These are phyloP conservation scores for Geosmithia flava DNA, from an alignment of 2,329 filamentous ascomycete species.

Conservation along the genomic window DNA sequence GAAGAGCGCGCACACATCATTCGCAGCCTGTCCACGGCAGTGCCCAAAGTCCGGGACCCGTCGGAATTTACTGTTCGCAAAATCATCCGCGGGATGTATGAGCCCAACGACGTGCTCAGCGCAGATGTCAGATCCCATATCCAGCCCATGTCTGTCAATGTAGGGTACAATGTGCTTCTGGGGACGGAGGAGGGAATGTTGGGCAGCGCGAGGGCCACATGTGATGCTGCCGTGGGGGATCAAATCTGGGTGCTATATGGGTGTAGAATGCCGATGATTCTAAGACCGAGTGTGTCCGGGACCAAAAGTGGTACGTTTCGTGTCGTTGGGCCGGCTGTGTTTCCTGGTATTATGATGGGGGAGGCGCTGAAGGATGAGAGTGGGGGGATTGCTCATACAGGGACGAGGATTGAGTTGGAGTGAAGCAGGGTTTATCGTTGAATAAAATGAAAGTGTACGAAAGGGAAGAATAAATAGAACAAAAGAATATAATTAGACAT, in stretches of 20 bases:
- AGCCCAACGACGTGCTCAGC: not conserved
- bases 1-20: not conserved
- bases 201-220: not conserved
- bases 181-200: not conserved
- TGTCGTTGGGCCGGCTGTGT: not conserved
- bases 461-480: too few species aligned
- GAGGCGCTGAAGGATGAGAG: not conserved
- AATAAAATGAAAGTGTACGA: too few species aligned
- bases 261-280: not conserved
- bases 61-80: not conserved
- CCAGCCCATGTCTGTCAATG: not conserved
- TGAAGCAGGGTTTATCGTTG: not conserved
- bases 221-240: not conserved
- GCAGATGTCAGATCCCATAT: not conserved
- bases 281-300: not conserved
- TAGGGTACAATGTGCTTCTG: not conserved
- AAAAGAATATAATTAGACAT: too few species aligned
- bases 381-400: not conserved
- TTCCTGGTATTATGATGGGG: not conserved
- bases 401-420: not conserved
- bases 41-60: not conserved
- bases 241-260: not conserved
- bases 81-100: not conserved
- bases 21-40: not conserved
- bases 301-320: not conserved